These are phyloP conservation scores for Dionaea muscipula DNA, from an alignment of 179 eudicot genomes.

Conservation along the genomic window DNA sequence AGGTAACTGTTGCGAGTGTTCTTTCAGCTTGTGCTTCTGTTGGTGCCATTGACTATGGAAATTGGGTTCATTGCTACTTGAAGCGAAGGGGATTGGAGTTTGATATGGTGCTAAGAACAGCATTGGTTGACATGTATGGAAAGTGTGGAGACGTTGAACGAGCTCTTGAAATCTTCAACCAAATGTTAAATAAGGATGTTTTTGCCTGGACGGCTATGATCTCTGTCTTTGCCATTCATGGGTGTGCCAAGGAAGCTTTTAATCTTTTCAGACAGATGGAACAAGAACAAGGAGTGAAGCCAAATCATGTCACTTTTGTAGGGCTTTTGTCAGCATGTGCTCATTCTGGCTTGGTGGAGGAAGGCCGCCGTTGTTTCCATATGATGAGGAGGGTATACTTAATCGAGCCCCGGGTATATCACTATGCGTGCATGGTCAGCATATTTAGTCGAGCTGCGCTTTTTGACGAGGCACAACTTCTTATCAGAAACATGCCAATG, in stretches of 20 bases:
- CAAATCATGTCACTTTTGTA: conserved; percentile 43
- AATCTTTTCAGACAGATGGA: conserved; percentile 32
- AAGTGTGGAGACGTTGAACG: conserved; percentile 39
- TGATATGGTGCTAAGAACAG: conserved; percentile 41
- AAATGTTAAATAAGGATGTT: conserved; percentile 35
- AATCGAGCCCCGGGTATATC: conserved; percentile 34
- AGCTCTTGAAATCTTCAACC: conserved; percentile 28
- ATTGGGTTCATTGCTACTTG: conserved; percentile 34
- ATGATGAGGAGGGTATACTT: conserved; percentile 23
- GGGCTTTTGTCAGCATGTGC: conserved; percentile 50
- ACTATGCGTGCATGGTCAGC: conserved; percentile 51
- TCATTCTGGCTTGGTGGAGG: conserved; percentile 42
- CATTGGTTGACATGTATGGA: conserved; percentile 59
- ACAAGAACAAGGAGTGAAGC: conserved; percentile 24
- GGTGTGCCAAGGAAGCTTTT: conserved; percentile 39
- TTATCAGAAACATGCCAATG: conserved; percentile 40
- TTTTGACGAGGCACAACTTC: conserved; percentile 39
- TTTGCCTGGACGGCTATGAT: conserved; percentile 58
- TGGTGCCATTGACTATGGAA: conserved; percentile 41
- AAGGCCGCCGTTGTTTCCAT: conserved; percentile 37
- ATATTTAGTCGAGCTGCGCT: conserved; percentile 40
- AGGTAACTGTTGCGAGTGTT: conserved; percentile 37
- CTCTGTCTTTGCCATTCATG: conserved; percentile 38
- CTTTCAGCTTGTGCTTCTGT: conserved; percentile 50
- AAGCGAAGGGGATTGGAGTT: conserved; percentile 29